Evolutionary conservation across 495 filamentous ascomycete species (phyloP).

Genomic region (Stereocaulon alpinum): DNA sequence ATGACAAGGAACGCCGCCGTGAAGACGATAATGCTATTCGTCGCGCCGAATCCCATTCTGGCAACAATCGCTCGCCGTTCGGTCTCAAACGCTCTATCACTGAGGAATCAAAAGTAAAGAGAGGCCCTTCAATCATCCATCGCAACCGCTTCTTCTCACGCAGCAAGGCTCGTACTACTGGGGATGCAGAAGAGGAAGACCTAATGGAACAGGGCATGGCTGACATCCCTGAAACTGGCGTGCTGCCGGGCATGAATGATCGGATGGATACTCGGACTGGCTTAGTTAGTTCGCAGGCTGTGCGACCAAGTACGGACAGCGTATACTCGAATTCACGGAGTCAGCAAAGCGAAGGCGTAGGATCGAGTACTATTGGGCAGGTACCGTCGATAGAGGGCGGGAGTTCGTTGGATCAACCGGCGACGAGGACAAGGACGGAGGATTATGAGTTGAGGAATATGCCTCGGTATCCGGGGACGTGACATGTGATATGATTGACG

Average conservation of each 20-base stretch:
- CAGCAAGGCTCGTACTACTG: constrained; percentile 12
- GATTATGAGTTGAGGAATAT: constrained; percentile 23
- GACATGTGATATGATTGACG: neutral
- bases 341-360: too few relatives aligned
- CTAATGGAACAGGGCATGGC: constrained; percentile 31
- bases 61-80: constrained; percentile 12
- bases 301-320: constrained; percentile 20
- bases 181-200: constrained; percentile 24
- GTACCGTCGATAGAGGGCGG: constrained; percentile 5
- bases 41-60: constrained; percentile 19
- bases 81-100: constrained; percentile 16
- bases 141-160: constrained; percentile 31
- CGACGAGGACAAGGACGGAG: constrained; percentile 10
- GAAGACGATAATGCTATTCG: constrained; percentile 8
- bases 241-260: neutral
- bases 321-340: neutral
- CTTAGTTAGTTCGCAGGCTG: constrained; percentile 26
- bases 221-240: constrained; percentile 27
- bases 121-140: constrained; percentile 19
- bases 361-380: neutral
- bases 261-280: constrained; percentile 29
- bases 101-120: constrained; percentile 5
- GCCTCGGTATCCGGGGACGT: constrained; percentile 1
- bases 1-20: constrained; percentile 25
- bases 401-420: constrained; percentile 5